These are phyloP conservation scores for Aegilops speltoides DNA, from an alignment of 176 grass and related monocot genomes.

Conservation along the genomic window DNA sequence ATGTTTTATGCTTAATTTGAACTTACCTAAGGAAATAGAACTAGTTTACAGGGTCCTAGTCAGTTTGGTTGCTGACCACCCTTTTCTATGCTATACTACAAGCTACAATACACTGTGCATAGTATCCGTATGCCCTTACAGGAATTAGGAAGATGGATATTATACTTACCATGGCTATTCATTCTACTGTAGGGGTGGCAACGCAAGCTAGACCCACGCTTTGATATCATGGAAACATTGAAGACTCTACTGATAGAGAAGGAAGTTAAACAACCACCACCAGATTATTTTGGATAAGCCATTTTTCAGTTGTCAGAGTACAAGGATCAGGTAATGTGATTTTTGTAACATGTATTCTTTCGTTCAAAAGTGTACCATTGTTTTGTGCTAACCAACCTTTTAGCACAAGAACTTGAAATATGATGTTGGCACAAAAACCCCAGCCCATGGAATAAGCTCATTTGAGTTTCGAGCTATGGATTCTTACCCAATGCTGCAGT, in stretches of 20 bases:
- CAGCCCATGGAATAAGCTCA: neutral
- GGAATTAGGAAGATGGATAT: neutral
- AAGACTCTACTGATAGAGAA: constrained; percentile 78
- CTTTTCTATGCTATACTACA: constrained; percentile 33
- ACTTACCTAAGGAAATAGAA: neutral
- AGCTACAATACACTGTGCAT: neutral
- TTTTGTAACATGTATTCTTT: neutral
- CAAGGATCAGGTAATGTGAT: constrained; percentile 35
- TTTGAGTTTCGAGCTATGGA: constrained; percentile 2
- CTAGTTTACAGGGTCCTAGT: neutral
- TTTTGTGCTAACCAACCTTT: neutral
- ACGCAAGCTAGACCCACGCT: constrained; percentile 81
- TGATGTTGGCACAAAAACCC: neutral
- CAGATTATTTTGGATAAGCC: constrained; percentile 68
- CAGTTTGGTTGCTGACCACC: neutral
- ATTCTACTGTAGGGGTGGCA: constrained; percentile 86
- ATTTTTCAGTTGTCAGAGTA: neutral
- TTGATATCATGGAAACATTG: constrained; percentile 88
- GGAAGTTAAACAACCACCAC: constrained; percentile 69
- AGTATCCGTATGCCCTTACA: neutral
- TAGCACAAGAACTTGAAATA: constrained; percentile 7
- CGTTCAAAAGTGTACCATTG: neutral
- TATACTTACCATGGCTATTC: constrained; percentile 29
- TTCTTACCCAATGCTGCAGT: neutral
- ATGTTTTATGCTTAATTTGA: neutral